Evolutionary conservation across 1,284 basidiomycete species (phyloP).

Genomic region (Ceratobasidium sp.): DNA sequence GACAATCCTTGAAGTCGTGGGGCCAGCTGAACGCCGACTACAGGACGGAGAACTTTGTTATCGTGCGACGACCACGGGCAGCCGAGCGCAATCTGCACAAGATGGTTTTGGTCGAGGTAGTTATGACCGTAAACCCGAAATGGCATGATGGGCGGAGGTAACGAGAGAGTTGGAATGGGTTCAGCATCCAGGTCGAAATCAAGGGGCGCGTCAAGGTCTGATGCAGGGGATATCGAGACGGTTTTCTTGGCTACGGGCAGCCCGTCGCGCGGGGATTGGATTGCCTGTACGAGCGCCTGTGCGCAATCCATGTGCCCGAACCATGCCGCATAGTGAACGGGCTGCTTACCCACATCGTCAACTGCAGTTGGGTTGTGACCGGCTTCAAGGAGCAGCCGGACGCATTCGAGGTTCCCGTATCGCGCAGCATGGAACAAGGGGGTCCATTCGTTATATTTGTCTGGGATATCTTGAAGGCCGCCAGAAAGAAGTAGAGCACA

Average conservation of each 20-base stretch:
- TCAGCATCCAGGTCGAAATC: slow-evolving; percentile 82
- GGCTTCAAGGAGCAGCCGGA: slow-evolving; percentile 82
- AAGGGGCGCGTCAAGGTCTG: slow-evolving; percentile 55
- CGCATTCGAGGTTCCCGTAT: slow-evolving; percentile 84
- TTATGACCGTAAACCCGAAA: slow-evolving; percentile 92
- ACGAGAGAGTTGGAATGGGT: slow-evolving; percentile 90
- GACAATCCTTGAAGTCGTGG: slow-evolving; percentile 62
- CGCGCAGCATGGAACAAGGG: slow-evolving; percentile 96
- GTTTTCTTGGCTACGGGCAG: slow-evolving; percentile 22
- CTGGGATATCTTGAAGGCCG: slow-evolving; percentile 88
- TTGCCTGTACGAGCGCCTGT: slow-evolving; percentile 74
- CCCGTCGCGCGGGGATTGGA: slow-evolving; percentile 26
- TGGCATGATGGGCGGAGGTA: slow-evolving; percentile 99
- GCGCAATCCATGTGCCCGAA: slow-evolving; percentile 91
- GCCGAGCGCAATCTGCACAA: slow-evolving; percentile 92
- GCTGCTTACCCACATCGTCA: slow-evolving; percentile 89
- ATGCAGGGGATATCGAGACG: slow-evolving; percentile 51
- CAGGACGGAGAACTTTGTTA: slow-evolving; percentile 54
- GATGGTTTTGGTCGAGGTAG: slow-evolving; percentile 88
- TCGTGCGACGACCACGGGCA: slow-evolving; percentile 62
- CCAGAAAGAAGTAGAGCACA: slow-evolving; percentile 82
- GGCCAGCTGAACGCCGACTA: slow-evolving; percentile 38
- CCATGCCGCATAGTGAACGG: slow-evolving; percentile 98
- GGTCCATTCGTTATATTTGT: slow-evolving; percentile 99
- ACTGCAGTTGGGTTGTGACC: slow-evolving; percentile 79